Percentiles rank a stretch among this genome's conserved stretches.
Conservation (phyloP, 1,284 basidiomycete species). For the Athelia sp. region DNA sequence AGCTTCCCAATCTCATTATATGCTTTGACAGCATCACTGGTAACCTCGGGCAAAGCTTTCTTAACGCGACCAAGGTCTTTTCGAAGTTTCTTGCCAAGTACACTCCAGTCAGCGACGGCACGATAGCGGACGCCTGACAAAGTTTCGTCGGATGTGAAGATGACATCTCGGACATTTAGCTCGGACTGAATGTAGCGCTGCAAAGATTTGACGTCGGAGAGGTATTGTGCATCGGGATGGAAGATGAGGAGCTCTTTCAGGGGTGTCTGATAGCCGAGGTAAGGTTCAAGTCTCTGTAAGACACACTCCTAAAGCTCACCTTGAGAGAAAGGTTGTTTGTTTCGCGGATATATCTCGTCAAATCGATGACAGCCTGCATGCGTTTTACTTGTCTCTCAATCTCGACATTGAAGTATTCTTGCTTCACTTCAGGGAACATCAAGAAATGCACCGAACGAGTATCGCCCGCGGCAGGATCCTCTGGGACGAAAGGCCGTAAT, state of each 20-base stretch:
- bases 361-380: conserved; percentile 93
- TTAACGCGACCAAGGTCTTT: conserved; percentile 92
- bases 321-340: conserved; percentile 87
- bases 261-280: conserved; percentile 61
- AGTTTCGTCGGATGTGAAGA: conserved; percentile 87
- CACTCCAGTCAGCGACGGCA: conserved; percentile 93
- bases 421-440: conserved; percentile 88
- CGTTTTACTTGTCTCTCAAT: conserved; percentile 95
- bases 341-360: conserved; percentile 89
- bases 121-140: conserved; percentile 88
- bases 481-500: conserved; percentile 80
- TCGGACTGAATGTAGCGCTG: conserved; percentile 92
- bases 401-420: conserved; percentile 94
- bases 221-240: conserved; percentile 84
- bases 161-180: conserved; percentile 89
- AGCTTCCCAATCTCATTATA: conserved; percentile 80
- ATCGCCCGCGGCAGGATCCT: conserved; percentile 67
- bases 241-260: conserved; percentile 92
- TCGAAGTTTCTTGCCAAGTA: conserved; percentile 90
- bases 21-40: conserved; percentile 80
- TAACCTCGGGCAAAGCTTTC: conserved; percentile 77
- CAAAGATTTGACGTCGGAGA: conserved; percentile 83
- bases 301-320: conserved; percentile 37
- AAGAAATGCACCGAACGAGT: conserved; percentile 95
- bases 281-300: background rate